These are phyloP conservation scores for Fusarium nematophilum DNA, from an alignment of 2,329 filamentous ascomycete species.

Conservation along the genomic window DNA sequence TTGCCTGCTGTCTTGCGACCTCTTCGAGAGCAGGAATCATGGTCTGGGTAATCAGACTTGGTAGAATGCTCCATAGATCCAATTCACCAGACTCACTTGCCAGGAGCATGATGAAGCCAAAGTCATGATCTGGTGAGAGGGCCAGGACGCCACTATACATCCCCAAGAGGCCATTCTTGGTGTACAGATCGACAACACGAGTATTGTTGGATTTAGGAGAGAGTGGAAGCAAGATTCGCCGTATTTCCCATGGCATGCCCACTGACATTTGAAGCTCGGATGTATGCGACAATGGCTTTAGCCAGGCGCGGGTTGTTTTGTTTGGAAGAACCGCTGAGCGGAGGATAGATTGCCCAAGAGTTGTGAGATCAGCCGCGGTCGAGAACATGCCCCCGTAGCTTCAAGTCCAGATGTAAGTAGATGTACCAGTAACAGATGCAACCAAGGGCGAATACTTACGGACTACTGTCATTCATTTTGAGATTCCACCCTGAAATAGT, in stretches of 20 bases:
- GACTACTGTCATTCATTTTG: not conserved
- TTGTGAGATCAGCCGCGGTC: not conserved
- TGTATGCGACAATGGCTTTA: constrained; percentile 54
- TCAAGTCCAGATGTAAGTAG: no score
- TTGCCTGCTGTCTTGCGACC: not conserved
- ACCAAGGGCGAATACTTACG: constrained; percentile 4
- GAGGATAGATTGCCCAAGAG: constrained; percentile 10
- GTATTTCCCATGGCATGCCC: constrained; percentile 61
- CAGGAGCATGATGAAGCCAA: constrained; percentile 31
- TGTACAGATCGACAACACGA: constrained; percentile 56
- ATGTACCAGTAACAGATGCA: no score
- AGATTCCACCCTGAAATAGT: constrained; percentile 1
- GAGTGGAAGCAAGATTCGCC: constrained; percentile 36
- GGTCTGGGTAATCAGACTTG: not conserved
- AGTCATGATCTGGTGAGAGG: constrained; percentile 57
- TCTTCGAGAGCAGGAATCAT: not conserved
- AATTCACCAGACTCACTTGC: constrained; percentile 17
- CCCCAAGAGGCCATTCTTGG: constrained; percentile 55
- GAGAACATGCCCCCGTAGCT: constrained; percentile 12
- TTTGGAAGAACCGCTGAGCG: not conserved
- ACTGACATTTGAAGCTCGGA: constrained; percentile 49
- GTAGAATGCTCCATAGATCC: not conserved
- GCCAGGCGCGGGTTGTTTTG: constrained; percentile 47
- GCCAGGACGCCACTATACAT: constrained; percentile 52
- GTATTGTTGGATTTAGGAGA: constrained; percentile 41